Base-by-base conservation (phyloP, 169 alveolate genomes). In the Eimeria acervulina region DNA sequence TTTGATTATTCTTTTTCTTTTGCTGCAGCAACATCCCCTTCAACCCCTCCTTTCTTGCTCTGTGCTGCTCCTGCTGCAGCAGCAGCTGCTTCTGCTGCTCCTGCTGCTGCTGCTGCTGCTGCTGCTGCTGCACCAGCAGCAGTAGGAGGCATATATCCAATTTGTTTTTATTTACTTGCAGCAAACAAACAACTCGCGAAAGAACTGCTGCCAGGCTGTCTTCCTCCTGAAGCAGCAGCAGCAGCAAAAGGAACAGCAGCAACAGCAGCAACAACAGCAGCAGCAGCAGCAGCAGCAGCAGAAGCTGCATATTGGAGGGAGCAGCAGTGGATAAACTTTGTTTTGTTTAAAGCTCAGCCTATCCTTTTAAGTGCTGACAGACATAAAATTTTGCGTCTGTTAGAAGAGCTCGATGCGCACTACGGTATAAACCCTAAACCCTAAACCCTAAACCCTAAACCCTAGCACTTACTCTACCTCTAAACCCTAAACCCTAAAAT, bases 311-410 rank as follows among this genome's bases (percentile, higher is more conserved):
- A n/a, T 17, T 68, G 42, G 42, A 68, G 80, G n/a, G 80, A 76
- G n/a, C 88, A 76, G 59, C 55, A 38, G 55, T 76, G 88, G 88
- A 21, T 76, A 10, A 28, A 76, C 61, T 76, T 7, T 7, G 61
- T 76, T 12, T 61, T 76, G 28, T 76, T 76, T 21, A 38, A 8
- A 8, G 10, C 38, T 7, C 88, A 76, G 31, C 88, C 55, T 19
- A 44, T 61, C 8, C 59, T 76, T 7, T 2, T 5, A 2, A 61
- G 88, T 15, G 31, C 38, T n/a, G 55, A 76, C 28, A 76, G 47
- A 40, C 1, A 7, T 7, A 28, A 21, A n/a, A 76, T 76, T 38
- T 61, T 76, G 10, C 5, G 19, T 21, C 88, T 76, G 4, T 21
- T 76, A 21, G 88, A 76, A 15, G 5, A 4, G 3, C 61, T 76